phyloP scores from a whole-genome alignment of 1,139 yeast genomes.

The Pichia cactophila region DNA sequence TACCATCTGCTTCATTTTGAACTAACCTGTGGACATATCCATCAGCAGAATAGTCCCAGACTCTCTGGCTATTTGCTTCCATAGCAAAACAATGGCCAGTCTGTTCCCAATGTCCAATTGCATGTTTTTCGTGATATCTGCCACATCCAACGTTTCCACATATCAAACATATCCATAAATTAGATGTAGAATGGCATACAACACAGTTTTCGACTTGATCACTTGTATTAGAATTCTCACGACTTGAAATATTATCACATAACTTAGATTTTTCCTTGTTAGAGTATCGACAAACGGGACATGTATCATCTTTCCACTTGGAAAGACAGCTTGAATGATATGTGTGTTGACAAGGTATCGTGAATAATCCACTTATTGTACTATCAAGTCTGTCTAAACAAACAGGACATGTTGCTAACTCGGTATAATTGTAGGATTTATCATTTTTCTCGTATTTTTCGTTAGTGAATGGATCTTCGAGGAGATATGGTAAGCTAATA shows the following conservation, averaged over 20 bases:
- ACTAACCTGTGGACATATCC: constrained; percentile 82
- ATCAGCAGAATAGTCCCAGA: constrained; percentile 95
- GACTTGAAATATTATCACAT: background rate
- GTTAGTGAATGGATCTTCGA: constrained; percentile 63
- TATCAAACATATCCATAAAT: constrained; percentile 83
- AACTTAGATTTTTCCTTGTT: constrained; percentile 22
- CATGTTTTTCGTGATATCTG: constrained; percentile 81
- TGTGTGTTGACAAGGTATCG: constrained; percentile 90
- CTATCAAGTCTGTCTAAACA: constrained; percentile 89
- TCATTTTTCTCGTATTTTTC: background rate
- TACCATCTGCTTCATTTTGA: constrained; percentile 81
- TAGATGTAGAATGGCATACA: constrained; percentile 54
- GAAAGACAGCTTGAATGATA: constrained; percentile 86
- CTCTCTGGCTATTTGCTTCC: constrained; percentile 79
- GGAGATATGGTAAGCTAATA: constrained; percentile 48
- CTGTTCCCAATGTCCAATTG: constrained; percentile 67
- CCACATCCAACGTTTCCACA: constrained; percentile 93
- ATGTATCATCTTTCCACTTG: constrained; percentile 85
- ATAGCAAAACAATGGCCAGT: constrained; percentile 89
- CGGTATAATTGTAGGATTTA: constrained; percentile 32
- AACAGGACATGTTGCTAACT: constrained; percentile 89
- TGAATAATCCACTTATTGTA: constrained; percentile 68
- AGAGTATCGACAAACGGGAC: constrained; percentile 88
- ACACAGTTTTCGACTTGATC: constrained; percentile 32
- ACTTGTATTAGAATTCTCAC: background rate